phyloP scores from a whole-genome alignment of 805 yeast species.

The Suhomyces faveliae region DNA sequence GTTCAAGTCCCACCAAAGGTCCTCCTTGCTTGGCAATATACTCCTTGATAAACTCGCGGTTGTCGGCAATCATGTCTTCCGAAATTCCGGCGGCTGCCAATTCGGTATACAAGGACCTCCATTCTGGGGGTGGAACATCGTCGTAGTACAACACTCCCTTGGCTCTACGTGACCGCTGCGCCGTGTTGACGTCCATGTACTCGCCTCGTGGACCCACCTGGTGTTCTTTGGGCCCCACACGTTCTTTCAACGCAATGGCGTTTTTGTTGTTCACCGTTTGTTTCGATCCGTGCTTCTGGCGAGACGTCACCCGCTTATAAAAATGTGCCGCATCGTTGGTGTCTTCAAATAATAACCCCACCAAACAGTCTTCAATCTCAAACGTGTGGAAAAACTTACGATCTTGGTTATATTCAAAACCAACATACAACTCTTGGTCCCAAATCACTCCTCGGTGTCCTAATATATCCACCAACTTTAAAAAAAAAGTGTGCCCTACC shows the following conservation, averaged over 20 bases:
- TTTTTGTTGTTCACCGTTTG: conserved; percentile 83
- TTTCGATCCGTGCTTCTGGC: conserved; percentile 83
- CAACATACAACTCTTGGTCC: conserved; percentile 94
- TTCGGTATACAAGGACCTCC: conserved; percentile 73
- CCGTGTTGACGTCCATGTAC: conserved; percentile 43
- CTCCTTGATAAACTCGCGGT: conserved; percentile 76
- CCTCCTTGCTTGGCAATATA: conserved; percentile 75
- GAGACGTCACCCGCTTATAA: conserved; percentile 67
- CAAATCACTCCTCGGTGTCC: conserved; percentile 87
- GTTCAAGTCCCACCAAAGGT: conserved; percentile 78
- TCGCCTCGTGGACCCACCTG: conserved; percentile 68
- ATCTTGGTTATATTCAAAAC: conserved; percentile 89
- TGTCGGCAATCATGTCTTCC: conserved; percentile 87
- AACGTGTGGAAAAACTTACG: conserved; percentile 92
- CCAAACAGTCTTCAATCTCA: conserved; percentile 86
- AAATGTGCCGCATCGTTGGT: conserved; percentile 84
- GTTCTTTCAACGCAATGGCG: conserved; percentile 75
- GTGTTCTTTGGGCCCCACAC: conserved; percentile 20
- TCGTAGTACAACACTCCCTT: conserved; percentile 70
- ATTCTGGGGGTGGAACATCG: conserved; percentile 78
- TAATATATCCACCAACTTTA: conserved; percentile 81
- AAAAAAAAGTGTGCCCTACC: conserved; percentile 90
- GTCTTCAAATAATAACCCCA: conserved; percentile 88
- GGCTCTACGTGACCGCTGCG: conserved; percentile 54
- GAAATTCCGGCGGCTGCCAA: conserved; percentile 76